Base-by-base conservation (phyloP, 2,329 filamentous ascomycete species). In the Incumbomyces lentus region DNA sequence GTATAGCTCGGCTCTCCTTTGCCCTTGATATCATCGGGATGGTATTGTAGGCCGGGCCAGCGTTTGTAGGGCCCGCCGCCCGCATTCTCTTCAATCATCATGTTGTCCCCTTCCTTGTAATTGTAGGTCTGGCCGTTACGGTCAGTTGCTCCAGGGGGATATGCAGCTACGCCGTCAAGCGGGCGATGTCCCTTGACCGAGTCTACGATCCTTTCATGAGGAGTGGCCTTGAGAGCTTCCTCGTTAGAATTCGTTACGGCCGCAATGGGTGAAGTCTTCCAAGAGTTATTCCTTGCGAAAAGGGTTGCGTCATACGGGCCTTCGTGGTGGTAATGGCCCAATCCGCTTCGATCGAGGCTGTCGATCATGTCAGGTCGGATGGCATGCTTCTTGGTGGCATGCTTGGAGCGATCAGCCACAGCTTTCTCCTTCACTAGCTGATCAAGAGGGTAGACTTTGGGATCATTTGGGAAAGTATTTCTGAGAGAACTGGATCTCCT, bases 241-340 rank as follows among this genome's bases (percentile, higher is more conserved):
- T 73, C 70, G 64, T 92, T 95, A 35, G 79, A 81, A 2, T 77
- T 72, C 47, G 72, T 70, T 4, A 94, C 76, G 2, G 89, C 90
- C 22, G 84, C 86, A 6, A 95, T 67, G 0, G 90, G 89, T 2
- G 85, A 81, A 48, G 62, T 66, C 46, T 72, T 68, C 56, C 69
- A 72, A 57, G 79, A 72, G 3, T 68, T 71, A 66, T 95, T 95
- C 40, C 86, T 76, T 11, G 84, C 78, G 1, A 82, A 71, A 44
- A 86, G 72, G 2, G 86, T 83, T 8, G 89, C 86, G 61, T 96
- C 90, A 57, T 85, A 96, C 0, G 90, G 90, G 0, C 90, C 89
- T 53, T 83, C 86, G 58, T 96, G 90, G 63, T 95, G 90, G 14
- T 73, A 74, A 42, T 73, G 64, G n/a, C 75, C 64, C 2, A 74